Percentiles rank a stretch among this genome's conserved stretches.
phyloP scores from a whole-genome alignment of 805 yeast genomes.

The Sugiyamaella mastotermitis region DNA sequence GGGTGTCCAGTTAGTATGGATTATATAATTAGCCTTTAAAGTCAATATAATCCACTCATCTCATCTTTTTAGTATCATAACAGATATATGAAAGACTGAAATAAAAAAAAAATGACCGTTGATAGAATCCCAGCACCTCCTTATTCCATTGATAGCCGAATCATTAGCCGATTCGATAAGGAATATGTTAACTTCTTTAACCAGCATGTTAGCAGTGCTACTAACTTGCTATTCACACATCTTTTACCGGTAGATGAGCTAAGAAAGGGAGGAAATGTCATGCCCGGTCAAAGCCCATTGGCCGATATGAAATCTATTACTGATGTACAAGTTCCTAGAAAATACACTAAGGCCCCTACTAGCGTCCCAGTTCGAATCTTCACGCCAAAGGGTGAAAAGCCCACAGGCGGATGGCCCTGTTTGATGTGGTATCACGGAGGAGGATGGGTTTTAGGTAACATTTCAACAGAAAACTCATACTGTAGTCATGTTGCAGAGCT shows the following conservation, averaged over 20 bases:
- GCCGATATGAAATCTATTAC: conserved; percentile 26
- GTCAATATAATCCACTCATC: too few relatives aligned
- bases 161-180: conserved; percentile 32
- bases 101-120: conserved; percentile 3
- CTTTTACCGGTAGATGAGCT: conserved; percentile 30
- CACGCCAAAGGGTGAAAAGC: conserved; percentile 33
- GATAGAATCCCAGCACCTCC: conserved; percentile 26
- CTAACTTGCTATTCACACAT: conserved; percentile 33
- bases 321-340: conserved; percentile 33
- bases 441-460: conserved; percentile 39
- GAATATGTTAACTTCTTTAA: conserved; percentile 36
- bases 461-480: conserved; percentile 37
- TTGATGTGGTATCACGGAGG: conserved; percentile 41
- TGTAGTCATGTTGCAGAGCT: conserved; percentile 37
- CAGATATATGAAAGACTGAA: too few relatives aligned
- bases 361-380: conserved; percentile 31
- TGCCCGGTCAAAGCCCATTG: conserved; percentile 37
- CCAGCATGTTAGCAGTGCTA: conserved; percentile 25
- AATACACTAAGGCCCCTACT: conserved; percentile 22
- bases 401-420: conserved; percentile 35
- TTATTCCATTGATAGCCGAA: conserved; percentile 26
- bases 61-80: too few relatives aligned
- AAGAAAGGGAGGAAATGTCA: conserved; percentile 35
- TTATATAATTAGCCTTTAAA: too few relatives aligned
- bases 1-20: too few relatives aligned